Base-by-base conservation (phyloP, 805 yeast genomes). In the Brettanomyces naardenensis region DNA sequence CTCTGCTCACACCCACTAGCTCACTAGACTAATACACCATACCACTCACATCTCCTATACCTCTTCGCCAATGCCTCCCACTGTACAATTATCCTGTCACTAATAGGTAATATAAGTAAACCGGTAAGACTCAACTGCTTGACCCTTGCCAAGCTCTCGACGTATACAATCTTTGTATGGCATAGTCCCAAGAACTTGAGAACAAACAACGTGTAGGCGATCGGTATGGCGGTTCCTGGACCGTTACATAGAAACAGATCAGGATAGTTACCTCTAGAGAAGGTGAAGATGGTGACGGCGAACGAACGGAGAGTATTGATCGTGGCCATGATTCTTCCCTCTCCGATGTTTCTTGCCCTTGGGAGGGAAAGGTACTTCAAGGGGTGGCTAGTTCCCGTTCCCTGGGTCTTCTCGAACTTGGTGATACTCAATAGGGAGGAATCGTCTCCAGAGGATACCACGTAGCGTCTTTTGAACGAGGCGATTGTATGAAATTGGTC, bases 111-210 rank as follows among this genome's bases (percentile, higher is more conserved):
- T 11, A 90, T 53, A 15, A 92, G 55, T 34, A 60, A 53, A 0
- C 97, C 98, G 14, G 89, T 78, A 23, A 88, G 60, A 52, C 96
- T 87, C 37, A 92, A 66, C 3, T 65, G 61, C 38, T 68, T 65
- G 7, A 88, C 95, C 30, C 97, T 65, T 0, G 97, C 97, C 30
- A 90, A 65, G 35, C 92, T 80, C 58, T 90, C 97, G 19, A 90
- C 65, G 52, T 90, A 92, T 1, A 92, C 58, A 19, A 92, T 78
- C 39, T 72, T 63, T 0, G 86, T 74, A 19, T 53, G 50, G 30
- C 68, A 59, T 3, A 68, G 26, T 0, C 75, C 80, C 11, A 69
- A 35, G 36, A 61, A 61, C 45, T 76, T 76, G 46, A 76, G 52
- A 1, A 66, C 18, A 38, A 79, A 73, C n/a, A 78, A 52, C 2